Percentiles rank a stretch among this genome's conserved stretches.
phyloP scores from a whole-genome alignment of 176 grass and related monocot species.

The Chrysopogon serrulatus region DNA sequence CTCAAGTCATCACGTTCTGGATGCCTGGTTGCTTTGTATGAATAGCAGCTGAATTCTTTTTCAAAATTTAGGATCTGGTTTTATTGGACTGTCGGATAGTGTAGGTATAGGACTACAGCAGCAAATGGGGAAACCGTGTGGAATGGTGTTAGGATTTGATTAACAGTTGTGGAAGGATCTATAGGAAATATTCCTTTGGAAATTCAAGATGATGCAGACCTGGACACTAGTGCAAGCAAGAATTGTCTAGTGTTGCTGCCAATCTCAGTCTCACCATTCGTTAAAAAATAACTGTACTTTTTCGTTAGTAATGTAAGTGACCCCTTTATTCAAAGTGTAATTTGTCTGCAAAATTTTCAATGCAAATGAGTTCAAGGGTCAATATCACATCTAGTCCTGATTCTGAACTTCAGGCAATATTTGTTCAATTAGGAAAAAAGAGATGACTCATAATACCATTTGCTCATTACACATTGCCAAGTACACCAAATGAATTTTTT shows the following conservation, averaged over 20 bases:
- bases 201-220: slow-evolving; percentile 46
- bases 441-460: background rate
- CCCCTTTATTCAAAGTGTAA: background rate
- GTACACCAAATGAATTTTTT: background rate
- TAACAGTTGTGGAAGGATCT: background rate
- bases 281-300: background rate
- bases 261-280: background rate
- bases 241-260: background rate
- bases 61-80: background rate
- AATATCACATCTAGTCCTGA: background rate
- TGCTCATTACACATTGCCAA: background rate
- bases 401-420: background rate
- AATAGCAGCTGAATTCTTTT: background rate
- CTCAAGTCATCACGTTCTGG: background rate
- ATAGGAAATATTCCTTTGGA: background rate
- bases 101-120: background rate
- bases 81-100: background rate
- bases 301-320: background rate
- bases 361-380: background rate
- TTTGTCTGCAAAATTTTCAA: background rate
- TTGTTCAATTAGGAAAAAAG: background rate
- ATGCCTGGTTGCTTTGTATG: background rate
- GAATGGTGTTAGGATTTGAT: background rate
- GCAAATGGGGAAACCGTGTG: background rate
- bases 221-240: slow-evolving; percentile 63